Evolutionary conservation across 345 rosid genomes (phyloP).

Genomic region (Camelina neglecta): DNA sequence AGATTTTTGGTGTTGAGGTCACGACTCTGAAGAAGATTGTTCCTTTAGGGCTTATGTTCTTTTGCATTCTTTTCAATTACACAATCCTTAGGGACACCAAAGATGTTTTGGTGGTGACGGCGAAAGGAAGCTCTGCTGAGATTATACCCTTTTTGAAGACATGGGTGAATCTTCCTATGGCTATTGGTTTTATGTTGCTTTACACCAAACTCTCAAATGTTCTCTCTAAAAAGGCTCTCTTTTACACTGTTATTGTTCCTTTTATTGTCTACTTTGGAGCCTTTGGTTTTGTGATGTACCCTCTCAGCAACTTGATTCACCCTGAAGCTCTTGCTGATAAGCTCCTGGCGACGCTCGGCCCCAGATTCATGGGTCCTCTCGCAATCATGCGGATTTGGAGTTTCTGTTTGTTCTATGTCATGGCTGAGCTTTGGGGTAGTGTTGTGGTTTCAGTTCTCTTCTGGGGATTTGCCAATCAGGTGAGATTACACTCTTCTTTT

Average conservation of each 20-base stretch:
- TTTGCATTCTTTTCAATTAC: constrained; percentile 90
- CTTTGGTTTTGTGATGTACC: constrained; percentile 89
- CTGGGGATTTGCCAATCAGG: constrained; percentile 99
- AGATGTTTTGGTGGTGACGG: constrained; percentile 96
- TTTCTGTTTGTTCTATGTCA: constrained; percentile 96
- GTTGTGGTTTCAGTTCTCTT: constrained; percentile 95
- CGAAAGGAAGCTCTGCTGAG: constrained; percentile 95
- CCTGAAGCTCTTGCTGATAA: constrained; percentile 85
- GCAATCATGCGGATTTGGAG: constrained; percentile 97
- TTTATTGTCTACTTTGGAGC: constrained; percentile 94
- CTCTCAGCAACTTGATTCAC: constrained; percentile 84
- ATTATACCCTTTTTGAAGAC: constrained; percentile 96
- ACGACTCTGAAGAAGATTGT: constrained; percentile 79
- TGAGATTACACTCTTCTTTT: constrained; percentile 38
- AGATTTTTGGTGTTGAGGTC: constrained; percentile 72
- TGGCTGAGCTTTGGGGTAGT: constrained; percentile 99
- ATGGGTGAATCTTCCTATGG: constrained; percentile 99
- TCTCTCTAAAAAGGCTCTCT: constrained; percentile 83
- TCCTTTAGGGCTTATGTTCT: constrained; percentile 94
- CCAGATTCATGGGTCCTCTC: constrained; percentile 94
- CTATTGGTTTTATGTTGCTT: constrained; percentile 91
- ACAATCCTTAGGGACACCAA: constrained; percentile 98
- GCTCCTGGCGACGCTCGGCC: constrained; percentile 76
- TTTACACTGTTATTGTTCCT: constrained; percentile 83
- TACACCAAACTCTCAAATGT: constrained; percentile 81